These are phyloP conservation scores for Tephrocybe sp. DNA, from an alignment of 768 basidiomycete genomes.

Conservation along the genomic window DNA sequence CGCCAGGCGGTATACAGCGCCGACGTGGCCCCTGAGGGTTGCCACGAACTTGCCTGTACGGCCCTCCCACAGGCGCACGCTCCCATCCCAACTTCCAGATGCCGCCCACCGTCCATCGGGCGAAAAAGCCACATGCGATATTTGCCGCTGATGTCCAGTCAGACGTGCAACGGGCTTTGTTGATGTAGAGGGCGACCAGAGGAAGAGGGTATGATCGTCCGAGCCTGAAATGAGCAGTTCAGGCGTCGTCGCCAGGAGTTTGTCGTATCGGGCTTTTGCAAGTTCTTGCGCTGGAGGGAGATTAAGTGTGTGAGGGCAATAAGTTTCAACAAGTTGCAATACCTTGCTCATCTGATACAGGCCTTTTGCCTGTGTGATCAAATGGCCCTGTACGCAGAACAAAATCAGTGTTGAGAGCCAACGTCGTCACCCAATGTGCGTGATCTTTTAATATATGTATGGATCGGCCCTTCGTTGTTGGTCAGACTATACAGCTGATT, in stretches of 20 bases:
- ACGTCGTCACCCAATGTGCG: constrained; percentile 98
- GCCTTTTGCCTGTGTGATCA: constrained; percentile 81
- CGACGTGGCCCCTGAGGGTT: constrained; percentile 88
- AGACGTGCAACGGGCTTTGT: constrained; percentile 60
- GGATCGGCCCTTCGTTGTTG: constrained; percentile 87
- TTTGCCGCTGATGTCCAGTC: constrained; percentile 93
- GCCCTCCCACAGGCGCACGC: constrained; percentile 91
- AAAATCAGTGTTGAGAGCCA: constrained; percentile 94
- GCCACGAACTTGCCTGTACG: constrained; percentile 84
- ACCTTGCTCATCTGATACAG: constrained; percentile 84
- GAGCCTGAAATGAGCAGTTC: constrained; percentile 94
- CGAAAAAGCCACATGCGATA: constrained; percentile 91
- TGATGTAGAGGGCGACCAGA: constrained; percentile 67
- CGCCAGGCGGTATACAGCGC: constrained; percentile 88
- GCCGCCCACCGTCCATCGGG: constrained; percentile 93
- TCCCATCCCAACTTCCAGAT: constrained; percentile 87
- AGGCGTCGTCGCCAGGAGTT: constrained; percentile 58
- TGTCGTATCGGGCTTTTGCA: constrained; percentile 77
- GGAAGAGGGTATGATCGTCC: constrained; percentile 96
- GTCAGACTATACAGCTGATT: too few species aligned
- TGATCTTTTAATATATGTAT: constrained; percentile 90
- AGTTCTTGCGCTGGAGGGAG: constrained; percentile 61
- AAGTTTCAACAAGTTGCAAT: constrained; percentile 9
- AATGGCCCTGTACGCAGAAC: constrained; percentile 88
- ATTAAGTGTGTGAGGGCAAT: neutral